Percentiles rank a stretch among this genome's conserved stretches.
Conservation (phyloP, 805 yeast genomes). For the Nakazawaea holstii region DNA sequence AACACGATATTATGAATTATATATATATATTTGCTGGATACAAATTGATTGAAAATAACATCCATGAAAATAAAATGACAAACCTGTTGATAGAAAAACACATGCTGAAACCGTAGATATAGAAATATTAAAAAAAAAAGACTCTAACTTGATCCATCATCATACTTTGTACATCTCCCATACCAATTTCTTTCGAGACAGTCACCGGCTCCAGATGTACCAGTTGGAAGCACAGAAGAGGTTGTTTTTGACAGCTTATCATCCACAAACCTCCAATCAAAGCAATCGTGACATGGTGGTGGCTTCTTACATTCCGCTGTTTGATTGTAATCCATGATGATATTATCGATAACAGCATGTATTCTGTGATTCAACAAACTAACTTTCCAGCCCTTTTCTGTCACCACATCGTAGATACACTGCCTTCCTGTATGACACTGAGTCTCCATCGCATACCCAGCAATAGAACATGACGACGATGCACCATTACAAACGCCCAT, state of each 20-base stretch:
- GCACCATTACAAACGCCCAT: constrained; percentile 98
- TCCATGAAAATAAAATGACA: too few species aligned
- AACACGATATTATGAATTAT: too few species aligned
- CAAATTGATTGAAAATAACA: too few species aligned
- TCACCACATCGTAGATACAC: constrained; percentile 86
- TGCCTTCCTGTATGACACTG: constrained; percentile 87
- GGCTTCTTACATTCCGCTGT: constrained; percentile 72
- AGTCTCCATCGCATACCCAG: constrained; percentile 96
- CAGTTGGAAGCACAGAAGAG: constrained; percentile 19
- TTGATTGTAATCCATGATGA: constrained; percentile 64
- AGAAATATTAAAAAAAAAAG: neutral
- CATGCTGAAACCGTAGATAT: neutral
- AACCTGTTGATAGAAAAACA: too few species aligned
- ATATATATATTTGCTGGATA: too few species aligned
- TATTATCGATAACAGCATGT: constrained; percentile 82
- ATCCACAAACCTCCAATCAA: constrained; percentile 74
- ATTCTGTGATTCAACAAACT: constrained; percentile 85
- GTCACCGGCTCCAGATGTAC: constrained; percentile 23
- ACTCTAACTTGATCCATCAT: constrained; percentile 4
- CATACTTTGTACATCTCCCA: constrained; percentile 52
- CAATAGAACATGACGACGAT: constrained; percentile 79
- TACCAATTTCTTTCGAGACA: constrained; percentile 62
- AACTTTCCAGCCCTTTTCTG: constrained; percentile 88
- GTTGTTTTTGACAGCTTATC: constrained; percentile 17
- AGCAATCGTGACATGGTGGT: constrained; percentile 86